Evolutionary conservation across 345 rosid genomes (phyloP).

Genomic region (Raphanus sativus): DNA sequence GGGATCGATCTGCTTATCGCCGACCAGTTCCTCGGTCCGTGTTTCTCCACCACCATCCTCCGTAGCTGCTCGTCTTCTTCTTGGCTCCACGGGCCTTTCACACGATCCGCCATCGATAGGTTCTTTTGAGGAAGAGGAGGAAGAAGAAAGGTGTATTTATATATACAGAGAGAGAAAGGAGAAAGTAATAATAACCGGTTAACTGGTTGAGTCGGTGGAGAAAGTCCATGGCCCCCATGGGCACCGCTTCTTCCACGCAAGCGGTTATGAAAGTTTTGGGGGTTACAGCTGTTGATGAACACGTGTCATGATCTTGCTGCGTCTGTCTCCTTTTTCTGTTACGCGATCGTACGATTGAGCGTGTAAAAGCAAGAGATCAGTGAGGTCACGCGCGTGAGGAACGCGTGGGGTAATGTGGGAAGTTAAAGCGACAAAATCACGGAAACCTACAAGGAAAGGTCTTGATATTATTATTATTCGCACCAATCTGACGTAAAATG

Average conservation of each 20-base stretch:
- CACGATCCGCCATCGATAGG: slow-evolving; percentile 65
- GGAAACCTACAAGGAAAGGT: slow-evolving; percentile 36
- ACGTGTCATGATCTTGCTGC: slow-evolving; percentile 56
- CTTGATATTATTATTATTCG: slow-evolving; percentile 27
- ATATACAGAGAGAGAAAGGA: slow-evolving; percentile 23
- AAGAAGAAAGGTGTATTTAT: slow-evolving; percentile 16
- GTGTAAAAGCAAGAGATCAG: neutral
- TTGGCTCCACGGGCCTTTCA: slow-evolving; percentile 94
- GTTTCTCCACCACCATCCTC: slow-evolving; percentile 67
- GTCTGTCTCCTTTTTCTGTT: slow-evolving; percentile 3
- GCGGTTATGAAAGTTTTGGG: slow-evolving; percentile 63
- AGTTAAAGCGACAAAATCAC: slow-evolving; percentile 42
- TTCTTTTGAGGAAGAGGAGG: neutral
- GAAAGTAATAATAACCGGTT: slow-evolving; percentile 18
- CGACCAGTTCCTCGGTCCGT: slow-evolving; percentile 95
- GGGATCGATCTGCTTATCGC: slow-evolving; percentile 84
- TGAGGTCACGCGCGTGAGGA: neutral
- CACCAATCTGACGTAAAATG: slow-evolving; percentile 19
- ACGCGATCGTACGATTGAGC: slow-evolving; percentile 4
- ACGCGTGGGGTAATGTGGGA: slow-evolving; percentile 8
- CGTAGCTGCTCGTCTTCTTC: slow-evolving; percentile 83
- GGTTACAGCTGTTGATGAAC: slow-evolving; percentile 76
- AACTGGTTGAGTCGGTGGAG: slow-evolving; percentile 55
- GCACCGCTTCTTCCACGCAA: slow-evolving; percentile 63
- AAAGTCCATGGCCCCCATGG: slow-evolving; percentile 44